Evolutionary conservation across 352 stramenopile genomes (phyloP).

Genomic region (Phytophthora vignae): DNA sequence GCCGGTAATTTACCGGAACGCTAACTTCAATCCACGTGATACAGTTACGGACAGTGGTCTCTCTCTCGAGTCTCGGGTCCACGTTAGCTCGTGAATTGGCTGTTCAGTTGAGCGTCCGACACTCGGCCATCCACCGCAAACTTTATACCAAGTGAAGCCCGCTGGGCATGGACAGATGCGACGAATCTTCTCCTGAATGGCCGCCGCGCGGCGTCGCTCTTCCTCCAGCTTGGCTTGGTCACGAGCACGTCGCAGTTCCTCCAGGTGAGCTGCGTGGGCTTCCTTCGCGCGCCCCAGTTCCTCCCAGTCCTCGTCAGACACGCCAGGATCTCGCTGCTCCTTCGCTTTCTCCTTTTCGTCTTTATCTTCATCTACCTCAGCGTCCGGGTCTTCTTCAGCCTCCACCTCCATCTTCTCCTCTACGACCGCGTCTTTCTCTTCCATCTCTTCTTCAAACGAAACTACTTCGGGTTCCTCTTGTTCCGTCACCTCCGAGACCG

Average conservation of each 20-base stretch:
- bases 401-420: slow-evolving; percentile 28
- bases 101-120: slow-evolving; percentile 68
- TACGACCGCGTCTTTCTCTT: slow-evolving; percentile 13
- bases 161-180: slow-evolving; percentile 67
- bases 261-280: slow-evolving; percentile 47
- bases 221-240: slow-evolving; percentile 50
- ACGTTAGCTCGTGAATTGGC: slow-evolving; percentile 49
- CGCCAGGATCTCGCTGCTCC: slow-evolving; percentile 50
- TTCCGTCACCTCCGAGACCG: slow-evolving; percentile 6
- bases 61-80: too few species aligned
- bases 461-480: slow-evolving; percentile 12
- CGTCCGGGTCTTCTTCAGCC: slow-evolving; percentile 26
- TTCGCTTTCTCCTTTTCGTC: slow-evolving; percentile 12
- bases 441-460: slow-evolving; percentile 10
- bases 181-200: slow-evolving; percentile 70
- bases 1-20: too few species aligned
- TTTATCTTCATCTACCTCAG: slow-evolving; percentile 5
- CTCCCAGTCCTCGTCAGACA: slow-evolving; percentile 73
- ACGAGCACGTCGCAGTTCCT: slow-evolving; percentile 42
- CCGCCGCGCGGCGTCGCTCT: slow-evolving; percentile 44
- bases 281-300: slow-evolving; percentile 72
- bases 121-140: slow-evolving; percentile 61
- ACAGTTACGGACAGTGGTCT: too few species aligned
- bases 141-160: slow-evolving; percentile 74
- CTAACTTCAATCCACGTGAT: too few species aligned